Percentiles rank a stretch among this genome's conserved stretches.
Evolutionary conservation across 345 rosid genomes (phyloP).

Genomic region (Camelina hispida): DNA sequence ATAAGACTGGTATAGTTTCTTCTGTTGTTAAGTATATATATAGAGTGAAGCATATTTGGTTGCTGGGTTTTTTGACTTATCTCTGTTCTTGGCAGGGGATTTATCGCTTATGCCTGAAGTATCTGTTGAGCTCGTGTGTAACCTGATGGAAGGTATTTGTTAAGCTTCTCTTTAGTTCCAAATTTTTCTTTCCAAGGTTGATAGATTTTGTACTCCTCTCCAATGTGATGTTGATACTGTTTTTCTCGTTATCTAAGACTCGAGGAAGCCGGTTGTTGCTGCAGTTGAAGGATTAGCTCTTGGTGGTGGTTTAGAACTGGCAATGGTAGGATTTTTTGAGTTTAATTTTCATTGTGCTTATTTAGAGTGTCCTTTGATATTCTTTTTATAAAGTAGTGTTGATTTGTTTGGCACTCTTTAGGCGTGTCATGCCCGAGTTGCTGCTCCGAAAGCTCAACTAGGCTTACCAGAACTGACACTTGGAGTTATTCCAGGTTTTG

Average conservation of each 20-base stretch:
- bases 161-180: background rate
- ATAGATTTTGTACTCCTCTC: too few relatives aligned
- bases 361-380: background rate
- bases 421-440: constrained; percentile 95
- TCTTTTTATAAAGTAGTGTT: background rate
- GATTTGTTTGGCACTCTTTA: constrained; percentile 34
- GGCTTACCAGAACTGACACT: constrained; percentile 92
- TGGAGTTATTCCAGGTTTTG: constrained; percentile 92
- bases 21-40: background rate
- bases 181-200: background rate
- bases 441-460: constrained; percentile 77
- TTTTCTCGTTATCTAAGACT: constrained; percentile 53
- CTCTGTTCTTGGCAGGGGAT: constrained; percentile 63
- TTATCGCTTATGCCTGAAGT: constrained; percentile 74
- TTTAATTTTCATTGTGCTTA: background rate
- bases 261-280: constrained; percentile 93
- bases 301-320: constrained; percentile 96
- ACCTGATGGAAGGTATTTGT: constrained; percentile 75
- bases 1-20: constrained; percentile 60
- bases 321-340: constrained; percentile 63
- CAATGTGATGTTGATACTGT: constrained; percentile 23
- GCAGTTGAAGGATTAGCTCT: constrained; percentile 97
- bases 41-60: background rate
- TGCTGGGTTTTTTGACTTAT: constrained; percentile 10
- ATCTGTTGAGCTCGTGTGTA: constrained; percentile 78